Conservation (phyloP, 371 early-diverging fungal genomes). For the Mortierella sp. region DNA sequence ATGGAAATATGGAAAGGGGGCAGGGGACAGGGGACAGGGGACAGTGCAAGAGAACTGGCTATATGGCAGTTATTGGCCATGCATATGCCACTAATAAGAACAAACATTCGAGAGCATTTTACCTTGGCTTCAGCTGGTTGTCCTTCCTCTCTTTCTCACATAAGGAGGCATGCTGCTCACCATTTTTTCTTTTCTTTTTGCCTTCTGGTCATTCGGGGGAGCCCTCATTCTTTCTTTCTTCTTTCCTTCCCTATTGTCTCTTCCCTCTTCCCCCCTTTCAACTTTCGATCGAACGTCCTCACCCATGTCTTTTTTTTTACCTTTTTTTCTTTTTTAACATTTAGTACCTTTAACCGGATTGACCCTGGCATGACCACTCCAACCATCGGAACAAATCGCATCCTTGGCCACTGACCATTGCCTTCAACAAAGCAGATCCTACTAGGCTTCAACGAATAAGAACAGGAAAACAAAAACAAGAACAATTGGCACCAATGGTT, state of each 20-base stretch:
- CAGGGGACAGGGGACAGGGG: neutral
- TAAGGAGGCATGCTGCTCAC: conserved; percentile 5
- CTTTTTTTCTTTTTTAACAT: neutral
- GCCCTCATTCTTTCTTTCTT: neutral
- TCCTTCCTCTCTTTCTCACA: neutral
- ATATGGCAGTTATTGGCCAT: too few species aligned
- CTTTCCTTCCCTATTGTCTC: neutral
- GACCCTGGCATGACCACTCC: too few species aligned
- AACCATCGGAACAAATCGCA: too few species aligned
- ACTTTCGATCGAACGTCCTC: neutral
- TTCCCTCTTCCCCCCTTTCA: neutral
- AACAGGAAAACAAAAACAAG: neutral
- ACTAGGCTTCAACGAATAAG: neutral
- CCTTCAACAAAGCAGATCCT: too few species aligned
- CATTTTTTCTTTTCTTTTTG: neutral
- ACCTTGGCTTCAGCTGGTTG: neutral
- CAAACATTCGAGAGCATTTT: neutral
- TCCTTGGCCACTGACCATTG: neutral
- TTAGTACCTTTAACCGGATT: too few species aligned
- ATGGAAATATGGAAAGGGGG: neutral
- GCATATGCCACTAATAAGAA: too few species aligned
- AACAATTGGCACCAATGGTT: neutral
- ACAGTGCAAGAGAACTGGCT: too few species aligned
- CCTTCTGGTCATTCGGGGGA: neutral
- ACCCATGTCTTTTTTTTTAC: neutral